phyloP scores from a whole-genome alignment of 139 green algal genomes.

The Pseudopediastrum boryanum region DNA sequence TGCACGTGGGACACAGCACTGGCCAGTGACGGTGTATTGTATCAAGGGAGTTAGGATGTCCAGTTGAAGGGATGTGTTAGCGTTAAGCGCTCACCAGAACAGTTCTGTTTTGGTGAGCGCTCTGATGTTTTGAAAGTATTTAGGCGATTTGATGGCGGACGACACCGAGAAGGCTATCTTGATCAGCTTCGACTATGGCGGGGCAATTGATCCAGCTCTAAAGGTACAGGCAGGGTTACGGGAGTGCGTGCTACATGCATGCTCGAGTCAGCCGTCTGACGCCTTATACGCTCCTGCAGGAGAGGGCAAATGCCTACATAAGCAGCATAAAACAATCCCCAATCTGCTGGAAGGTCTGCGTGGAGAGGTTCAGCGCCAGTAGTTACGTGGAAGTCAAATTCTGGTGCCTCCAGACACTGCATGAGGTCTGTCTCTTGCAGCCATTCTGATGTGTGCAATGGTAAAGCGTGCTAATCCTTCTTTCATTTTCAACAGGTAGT shows the following conservation, averaged over 20 bases:
- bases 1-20: neutral
- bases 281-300: constrained; percentile 38
- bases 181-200: constrained; percentile 87
- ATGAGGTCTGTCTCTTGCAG: constrained; percentile 63
- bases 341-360: constrained; percentile 77
- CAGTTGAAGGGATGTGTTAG: neutral
- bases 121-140: no score
- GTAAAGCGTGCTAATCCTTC: neutral
- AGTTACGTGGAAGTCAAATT: constrained; percentile 91
- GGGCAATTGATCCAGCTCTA: constrained; percentile 49
- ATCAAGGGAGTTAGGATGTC: no score
- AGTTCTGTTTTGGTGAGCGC: no score
- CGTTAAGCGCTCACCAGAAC: neutral
- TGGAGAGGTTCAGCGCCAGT: constrained; percentile 71
- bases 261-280: neutral
- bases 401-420: constrained; percentile 95
- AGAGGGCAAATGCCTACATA: constrained; percentile 72
- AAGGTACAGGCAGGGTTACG: constrained; percentile 38
- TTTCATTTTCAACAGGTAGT: constrained; percentile 41
- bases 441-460: neutral
- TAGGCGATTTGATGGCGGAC: constrained; percentile 83
- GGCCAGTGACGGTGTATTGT: no score
- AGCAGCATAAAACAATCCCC: constrained; percentile 58
- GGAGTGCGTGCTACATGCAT: neutral
- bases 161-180: constrained; percentile 94